Evolutionary conservation across 345 rosid genomes (phyloP), one percentile per base, ranked within the genome.

Genomic region (Clarkia xantiana): DNA sequence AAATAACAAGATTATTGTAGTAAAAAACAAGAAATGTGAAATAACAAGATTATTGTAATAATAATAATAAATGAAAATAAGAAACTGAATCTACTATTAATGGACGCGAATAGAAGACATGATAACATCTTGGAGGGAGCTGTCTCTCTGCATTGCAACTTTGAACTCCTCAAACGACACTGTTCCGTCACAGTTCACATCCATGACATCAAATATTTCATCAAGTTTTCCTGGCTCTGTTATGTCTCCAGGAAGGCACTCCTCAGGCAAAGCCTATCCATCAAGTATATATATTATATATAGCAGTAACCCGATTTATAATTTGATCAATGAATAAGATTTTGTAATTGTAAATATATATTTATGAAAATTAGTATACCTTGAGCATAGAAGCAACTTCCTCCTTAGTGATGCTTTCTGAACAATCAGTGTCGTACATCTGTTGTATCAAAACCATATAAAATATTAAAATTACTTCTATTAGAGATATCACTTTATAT

Each of bases 151-250:
- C 89, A 78, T 71, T 9, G 84, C 84, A 20, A 75, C 77, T 62
- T 74, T 81, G 68, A 81, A 81, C 70, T 81, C 84, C 3, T 81
- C 89, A 18, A 76, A 78, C 11, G 82, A 73, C 42, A 81, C 80
- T 63, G 76, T 76, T 14, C 84, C 84, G 23, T 81, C 88, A 5
- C 69, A 72, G 62, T 73, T 77, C 40, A 82, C 80, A 60, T 81
- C 84, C 84, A 78, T 78, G 52, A 50, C 62, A 18, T 81, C 82
- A 18, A 81, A 81, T 52, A 78, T 70, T 61, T 71, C 89, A 36
- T 81, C 89, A 49, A 76, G 49, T 47, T 78, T 81, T 11, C 89
- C 84, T 0, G 82, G 80, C 42, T 76, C 80, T 1, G 80, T 60
- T 10, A 78, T 71, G 51, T 81, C 80, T 1, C 51, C 54, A 11